These are phyloP conservation scores for Kwoniella dendrophila DNA, from an alignment of 768 basidiomycete species.

Conservation along the genomic window DNA sequence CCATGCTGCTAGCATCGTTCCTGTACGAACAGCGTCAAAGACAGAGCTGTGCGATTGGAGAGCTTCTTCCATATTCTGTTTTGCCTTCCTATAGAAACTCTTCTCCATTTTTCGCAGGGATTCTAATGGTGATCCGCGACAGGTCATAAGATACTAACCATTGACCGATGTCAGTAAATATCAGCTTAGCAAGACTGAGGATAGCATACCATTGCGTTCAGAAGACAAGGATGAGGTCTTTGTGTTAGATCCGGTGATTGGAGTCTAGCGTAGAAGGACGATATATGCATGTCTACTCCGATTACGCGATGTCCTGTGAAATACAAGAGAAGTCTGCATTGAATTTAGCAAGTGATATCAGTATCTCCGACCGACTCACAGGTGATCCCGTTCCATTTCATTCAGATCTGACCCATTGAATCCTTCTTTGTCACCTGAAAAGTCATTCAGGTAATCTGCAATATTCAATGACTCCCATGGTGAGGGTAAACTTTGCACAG, in stretches of 20 bases:
- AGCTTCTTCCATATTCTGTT: constrained; percentile 16
- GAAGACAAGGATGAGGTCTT: constrained; percentile 25
- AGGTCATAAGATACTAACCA: constrained; percentile 26
- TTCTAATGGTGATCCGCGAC: constrained; percentile 15
- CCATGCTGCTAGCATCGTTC: constrained; percentile 21
- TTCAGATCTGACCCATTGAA: neutral
- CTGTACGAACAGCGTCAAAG: constrained; percentile 32
- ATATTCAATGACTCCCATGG: constrained; percentile 3
- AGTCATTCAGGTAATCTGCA: neutral
- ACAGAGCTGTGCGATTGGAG: neutral
- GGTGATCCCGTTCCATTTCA: constrained; percentile 24
- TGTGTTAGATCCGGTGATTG: constrained; percentile 7
- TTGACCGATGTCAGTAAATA: too few species aligned
- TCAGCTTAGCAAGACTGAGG: neutral
- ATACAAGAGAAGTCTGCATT: constrained; percentile 23
- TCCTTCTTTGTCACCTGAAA: neutral
- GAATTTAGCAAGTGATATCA: neutral
- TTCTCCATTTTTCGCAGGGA: constrained; percentile 11
- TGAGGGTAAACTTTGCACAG: constrained; percentile 6
- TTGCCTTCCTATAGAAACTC: constrained; percentile 6
- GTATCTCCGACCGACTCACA: constrained; percentile 18
- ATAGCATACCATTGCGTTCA: constrained; percentile 26
- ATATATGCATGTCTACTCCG: constrained; percentile 28
- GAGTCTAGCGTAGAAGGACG: constrained; percentile 19
- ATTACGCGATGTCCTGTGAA: constrained; percentile 24